These are phyloP conservation scores for Juncus effusus DNA, from an alignment of 176 grass and related monocot genomes.

Conservation along the genomic window DNA sequence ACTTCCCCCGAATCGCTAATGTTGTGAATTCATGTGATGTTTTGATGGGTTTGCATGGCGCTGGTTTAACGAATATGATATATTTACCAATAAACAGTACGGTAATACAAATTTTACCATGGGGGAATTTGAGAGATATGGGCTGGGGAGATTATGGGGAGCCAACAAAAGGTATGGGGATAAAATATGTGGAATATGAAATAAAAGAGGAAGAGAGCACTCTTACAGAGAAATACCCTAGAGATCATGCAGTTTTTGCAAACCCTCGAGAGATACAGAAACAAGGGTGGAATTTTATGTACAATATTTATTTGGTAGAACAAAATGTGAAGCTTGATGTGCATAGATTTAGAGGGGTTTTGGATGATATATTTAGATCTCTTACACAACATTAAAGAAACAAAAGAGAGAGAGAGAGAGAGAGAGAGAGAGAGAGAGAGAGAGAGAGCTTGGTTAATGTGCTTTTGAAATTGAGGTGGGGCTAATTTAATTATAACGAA, in stretches of 20 bases:
- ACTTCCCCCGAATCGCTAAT: conserved; percentile 24
- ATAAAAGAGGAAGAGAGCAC: conserved; percentile 60
- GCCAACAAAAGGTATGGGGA: conserved; percentile 54
- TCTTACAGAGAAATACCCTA: conserved; percentile 34
- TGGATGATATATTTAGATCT: conserved; percentile 53
- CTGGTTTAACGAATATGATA: conserved; percentile 13
- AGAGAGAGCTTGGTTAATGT: no score
- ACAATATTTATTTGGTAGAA: conserved; percentile 61
- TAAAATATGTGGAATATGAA: conserved; percentile 74
- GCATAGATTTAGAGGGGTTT: conserved; percentile 50
- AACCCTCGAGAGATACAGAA: conserved; percentile 58
- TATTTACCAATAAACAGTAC: conserved; percentile 57
- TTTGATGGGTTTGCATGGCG: conserved; percentile 37
- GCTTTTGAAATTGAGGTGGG: no score
- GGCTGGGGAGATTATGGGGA: conserved; percentile 55
- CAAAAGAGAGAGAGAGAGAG: background rate
- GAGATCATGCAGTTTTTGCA: conserved; percentile 41
- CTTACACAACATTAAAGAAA: conserved; percentile 40
- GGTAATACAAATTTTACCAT: conserved; percentile 70
- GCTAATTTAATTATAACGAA: no score
- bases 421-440: no score
- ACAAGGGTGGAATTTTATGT: conserved; percentile 52
- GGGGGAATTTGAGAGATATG: conserved; percentile 64
- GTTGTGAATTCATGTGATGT: conserved; percentile 33
- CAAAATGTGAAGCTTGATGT: conserved; percentile 80